These are phyloP conservation scores for Fusarium tupiense DNA, from an alignment of 2,329 filamentous ascomycete genomes.

Conservation along the genomic window DNA sequence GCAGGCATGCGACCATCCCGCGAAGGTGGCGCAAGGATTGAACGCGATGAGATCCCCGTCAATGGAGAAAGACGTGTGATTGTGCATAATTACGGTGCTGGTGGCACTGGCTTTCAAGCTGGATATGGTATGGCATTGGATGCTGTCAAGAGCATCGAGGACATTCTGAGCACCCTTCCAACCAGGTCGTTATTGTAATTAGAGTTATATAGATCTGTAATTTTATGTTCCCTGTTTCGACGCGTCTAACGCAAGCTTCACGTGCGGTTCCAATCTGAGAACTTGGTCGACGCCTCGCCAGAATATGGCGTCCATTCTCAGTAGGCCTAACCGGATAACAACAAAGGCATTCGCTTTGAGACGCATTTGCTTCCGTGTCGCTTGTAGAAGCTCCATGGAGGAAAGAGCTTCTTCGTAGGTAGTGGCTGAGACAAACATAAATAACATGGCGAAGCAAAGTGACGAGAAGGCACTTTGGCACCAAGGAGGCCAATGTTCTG, in stretches of 20 bases:
- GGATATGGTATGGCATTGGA: slow-evolving; percentile 4
- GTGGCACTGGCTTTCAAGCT: slow-evolving; percentile 4
- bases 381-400: neutral
- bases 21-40: neutral
- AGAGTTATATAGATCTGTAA: accelerated
- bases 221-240: neutral
- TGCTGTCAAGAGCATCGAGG: neutral
- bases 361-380: neutral
- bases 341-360: neutral
- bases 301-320: neutral
- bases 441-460: neutral
- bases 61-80: neutral
- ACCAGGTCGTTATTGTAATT: neutral
- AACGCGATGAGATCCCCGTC: neutral
- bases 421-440: neutral
- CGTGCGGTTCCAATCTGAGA: neutral
- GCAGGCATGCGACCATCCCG: slow-evolving; percentile 1
- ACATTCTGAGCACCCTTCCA: neutral
- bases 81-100: slow-evolving; percentile 1
- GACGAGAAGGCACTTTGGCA: slow-evolving; percentile 1
- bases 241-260: neutral
- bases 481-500: neutral
- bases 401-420: neutral
- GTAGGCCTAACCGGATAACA: neutral
- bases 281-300: neutral